Conservation (phyloP, 2,329 filamentous ascomycete genomes). For the Helminthosporium solani region DNA sequence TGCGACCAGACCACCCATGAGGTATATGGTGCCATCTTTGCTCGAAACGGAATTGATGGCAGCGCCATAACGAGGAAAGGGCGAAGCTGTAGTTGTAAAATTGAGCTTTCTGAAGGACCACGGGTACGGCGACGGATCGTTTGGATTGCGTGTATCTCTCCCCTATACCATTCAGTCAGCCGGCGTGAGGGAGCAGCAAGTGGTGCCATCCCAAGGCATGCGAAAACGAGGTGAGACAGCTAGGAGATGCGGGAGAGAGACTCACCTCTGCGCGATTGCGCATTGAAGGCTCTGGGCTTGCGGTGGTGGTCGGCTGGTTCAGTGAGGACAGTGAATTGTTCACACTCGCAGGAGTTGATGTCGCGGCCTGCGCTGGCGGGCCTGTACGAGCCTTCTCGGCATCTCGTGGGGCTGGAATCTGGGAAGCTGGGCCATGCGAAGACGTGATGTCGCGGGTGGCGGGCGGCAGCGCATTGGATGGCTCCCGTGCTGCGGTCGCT, state of each 20-base stretch:
- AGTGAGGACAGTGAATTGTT: conserved; percentile 68
- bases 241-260: background rate
- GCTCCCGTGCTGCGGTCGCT: conserved; percentile 13
- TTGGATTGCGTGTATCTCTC: conserved; percentile 49
- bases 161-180: background rate
- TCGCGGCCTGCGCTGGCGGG: conserved; percentile 56
- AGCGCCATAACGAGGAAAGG: conserved; percentile 94
- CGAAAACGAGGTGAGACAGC: conserved; percentile 9
- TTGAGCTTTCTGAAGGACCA: conserved; percentile 91
- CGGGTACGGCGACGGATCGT: conserved; percentile 77
- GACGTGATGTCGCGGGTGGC: conserved; percentile 58
- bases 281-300: conserved; percentile 59
- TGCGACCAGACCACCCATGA: conserved; percentile 96
- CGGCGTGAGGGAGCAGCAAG: too few species aligned
- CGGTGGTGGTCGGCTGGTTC: conserved; percentile 55
- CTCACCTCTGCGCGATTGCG: conserved; percentile 1
- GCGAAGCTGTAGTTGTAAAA: conserved; percentile 80
- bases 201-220: background rate
- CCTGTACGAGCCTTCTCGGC: conserved; percentile 38
- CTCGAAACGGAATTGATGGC: conserved; percentile 90
- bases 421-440: conserved; percentile 50
- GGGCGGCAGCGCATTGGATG: conserved; percentile 48
- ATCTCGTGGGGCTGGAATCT: conserved; percentile 48
- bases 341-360: conserved; percentile 71
- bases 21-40: conserved; percentile 94